phyloP scores from a whole-genome alignment of 208 protist genomes.

The Leishmania lainsoni region DNA sequence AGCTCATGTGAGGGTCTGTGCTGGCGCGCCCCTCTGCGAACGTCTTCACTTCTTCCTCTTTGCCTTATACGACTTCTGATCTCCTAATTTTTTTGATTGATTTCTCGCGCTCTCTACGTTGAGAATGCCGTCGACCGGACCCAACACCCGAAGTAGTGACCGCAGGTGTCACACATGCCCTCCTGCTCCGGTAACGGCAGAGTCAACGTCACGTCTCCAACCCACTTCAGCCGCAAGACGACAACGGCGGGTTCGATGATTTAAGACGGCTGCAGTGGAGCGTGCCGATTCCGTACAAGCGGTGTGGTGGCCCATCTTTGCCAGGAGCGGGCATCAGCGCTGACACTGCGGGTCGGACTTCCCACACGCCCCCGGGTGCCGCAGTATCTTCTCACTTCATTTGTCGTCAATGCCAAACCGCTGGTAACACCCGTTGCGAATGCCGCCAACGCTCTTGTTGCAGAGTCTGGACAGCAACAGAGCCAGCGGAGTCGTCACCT shows the following conservation, averaged over 20 bases:
- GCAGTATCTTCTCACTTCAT: not conserved
- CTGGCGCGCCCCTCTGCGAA: not conserved
- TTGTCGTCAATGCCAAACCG: not conserved
- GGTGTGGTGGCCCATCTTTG: not conserved
- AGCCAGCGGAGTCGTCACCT: not conserved
- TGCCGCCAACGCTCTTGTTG: not conserved
- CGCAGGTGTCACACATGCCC: not conserved
- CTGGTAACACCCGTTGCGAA: not conserved
- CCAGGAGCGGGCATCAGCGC: not conserved
- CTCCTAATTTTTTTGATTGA: not conserved
- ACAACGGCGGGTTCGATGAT: not conserved
- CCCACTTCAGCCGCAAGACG: not conserved
- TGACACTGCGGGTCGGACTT: not conserved
- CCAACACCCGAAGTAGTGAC: not conserved
- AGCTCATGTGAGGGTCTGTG: not conserved
- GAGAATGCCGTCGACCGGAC: slow-evolving; percentile 8
- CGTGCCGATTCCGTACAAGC: not conserved
- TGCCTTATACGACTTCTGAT: not conserved
- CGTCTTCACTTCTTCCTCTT: not conserved
- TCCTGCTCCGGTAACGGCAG: not conserved
- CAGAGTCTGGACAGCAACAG: not conserved
- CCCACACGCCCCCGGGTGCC: not conserved
- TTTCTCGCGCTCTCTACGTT: not conserved
- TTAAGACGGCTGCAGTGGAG: not conserved
- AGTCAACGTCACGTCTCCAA: too few species aligned